Percentiles rank a stretch among this genome's conserved stretches.
phyloP scores from a whole-genome alignment of 495 filamentous ascomycete species.

The Physcia stellaris region DNA sequence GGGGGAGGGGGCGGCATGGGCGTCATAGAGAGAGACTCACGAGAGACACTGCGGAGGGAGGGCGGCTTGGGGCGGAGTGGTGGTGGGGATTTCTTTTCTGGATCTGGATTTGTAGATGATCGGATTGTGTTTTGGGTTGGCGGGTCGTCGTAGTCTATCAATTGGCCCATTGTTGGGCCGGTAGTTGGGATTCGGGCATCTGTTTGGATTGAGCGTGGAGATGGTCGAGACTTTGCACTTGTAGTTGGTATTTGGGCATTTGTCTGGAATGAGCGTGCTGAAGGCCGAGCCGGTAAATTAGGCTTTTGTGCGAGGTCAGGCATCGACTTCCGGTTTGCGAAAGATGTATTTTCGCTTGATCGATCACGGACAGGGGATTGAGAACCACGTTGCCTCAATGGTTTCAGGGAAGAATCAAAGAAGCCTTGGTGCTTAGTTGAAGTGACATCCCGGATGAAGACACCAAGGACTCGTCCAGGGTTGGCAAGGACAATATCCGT shows the following conservation, averaged over 20 bases:
- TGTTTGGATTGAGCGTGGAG: not conserved
- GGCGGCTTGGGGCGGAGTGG: constrained; percentile 59
- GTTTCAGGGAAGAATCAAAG: constrained; percentile 56
- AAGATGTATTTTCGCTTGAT: constrained; percentile 7
- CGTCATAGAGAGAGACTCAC: not conserved
- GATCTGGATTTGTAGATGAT: constrained; percentile 18
- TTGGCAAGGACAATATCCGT: constrained; percentile 78
- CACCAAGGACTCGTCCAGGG: constrained; percentile 63
- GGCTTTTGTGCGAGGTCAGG: constrained; percentile 16
- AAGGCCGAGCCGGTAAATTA: constrained; percentile 17
- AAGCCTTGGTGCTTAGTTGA: constrained; percentile 55
- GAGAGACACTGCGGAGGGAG: constrained; percentile 36
- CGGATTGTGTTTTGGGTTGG: constrained; percentile 22
- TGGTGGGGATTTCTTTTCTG: constrained; percentile 19
- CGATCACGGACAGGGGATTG: constrained; percentile 16
- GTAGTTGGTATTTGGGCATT: constrained; percentile 3
- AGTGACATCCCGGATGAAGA: constrained; percentile 94
- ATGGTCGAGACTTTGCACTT: not conserved
- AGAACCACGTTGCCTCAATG: constrained; percentile 5
- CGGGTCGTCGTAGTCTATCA: constrained; percentile 54
- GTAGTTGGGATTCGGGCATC: constrained; percentile 10
- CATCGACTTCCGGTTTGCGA: constrained; percentile 10
- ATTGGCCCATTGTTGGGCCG: constrained; percentile 34
- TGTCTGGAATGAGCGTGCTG: constrained; percentile 7
- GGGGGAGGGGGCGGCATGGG: constrained; percentile 1